Conservation (phyloP, 1,284 basidiomycete species). For the Termitomyces sp. region DNA sequence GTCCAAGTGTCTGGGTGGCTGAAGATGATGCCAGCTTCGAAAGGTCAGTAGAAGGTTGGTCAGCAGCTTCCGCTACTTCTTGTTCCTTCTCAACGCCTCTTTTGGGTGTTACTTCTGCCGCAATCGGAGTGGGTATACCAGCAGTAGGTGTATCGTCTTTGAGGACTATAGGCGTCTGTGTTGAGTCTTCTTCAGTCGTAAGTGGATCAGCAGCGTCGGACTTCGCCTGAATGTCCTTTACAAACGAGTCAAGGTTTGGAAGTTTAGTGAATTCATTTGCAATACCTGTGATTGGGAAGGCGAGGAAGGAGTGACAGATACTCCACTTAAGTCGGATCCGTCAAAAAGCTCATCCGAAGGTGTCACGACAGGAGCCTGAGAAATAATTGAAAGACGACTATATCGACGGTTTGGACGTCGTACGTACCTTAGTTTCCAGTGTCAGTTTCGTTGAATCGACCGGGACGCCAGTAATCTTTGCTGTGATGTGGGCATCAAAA, state of each 20-base stretch:
- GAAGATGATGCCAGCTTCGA: background rate
- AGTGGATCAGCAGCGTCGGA: background rate
- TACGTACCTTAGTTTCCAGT: slow-evolving; percentile 6
- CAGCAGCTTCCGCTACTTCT: background rate
- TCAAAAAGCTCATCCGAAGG: slow-evolving; percentile 19
- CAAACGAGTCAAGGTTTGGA: background rate
- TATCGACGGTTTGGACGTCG: background rate
- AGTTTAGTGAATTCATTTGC: background rate
- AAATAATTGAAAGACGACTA: background rate
- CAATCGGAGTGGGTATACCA: background rate
- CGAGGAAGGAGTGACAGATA: slow-evolving; percentile 25
- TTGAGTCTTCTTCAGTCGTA: background rate
- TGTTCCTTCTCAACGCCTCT: background rate
- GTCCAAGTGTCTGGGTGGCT: background rate
- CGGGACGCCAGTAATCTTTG: slow-evolving; percentile 31
- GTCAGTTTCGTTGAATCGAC: slow-evolving; percentile 8
- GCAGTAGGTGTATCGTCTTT: background rate
- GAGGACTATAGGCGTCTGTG: background rate
- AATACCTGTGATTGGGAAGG: slow-evolving; percentile 19
- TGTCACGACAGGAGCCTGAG: slow-evolving; percentile 6
- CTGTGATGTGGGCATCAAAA: slow-evolving; percentile 55
- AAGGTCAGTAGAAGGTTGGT: background rate
- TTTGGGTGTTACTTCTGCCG: background rate
- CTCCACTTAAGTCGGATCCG: slow-evolving; percentile 28
- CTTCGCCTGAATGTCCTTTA: slow-evolving; percentile 1